Base-by-base conservation (phyloP, 345 rosid genomes). In the Pistacia atlantica region DNA sequence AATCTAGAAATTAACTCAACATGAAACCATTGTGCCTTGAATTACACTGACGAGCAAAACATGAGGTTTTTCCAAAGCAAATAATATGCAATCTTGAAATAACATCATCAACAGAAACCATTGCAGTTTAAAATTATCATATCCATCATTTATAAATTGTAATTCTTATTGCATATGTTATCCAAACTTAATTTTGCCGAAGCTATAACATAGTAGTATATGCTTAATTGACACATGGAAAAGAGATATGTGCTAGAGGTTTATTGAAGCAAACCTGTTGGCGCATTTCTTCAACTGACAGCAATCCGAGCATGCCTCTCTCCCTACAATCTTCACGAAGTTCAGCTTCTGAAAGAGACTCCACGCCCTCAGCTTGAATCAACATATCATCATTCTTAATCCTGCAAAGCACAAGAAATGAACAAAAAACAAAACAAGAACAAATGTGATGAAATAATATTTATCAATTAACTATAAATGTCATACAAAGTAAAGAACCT, bases 321-420 rank as follows among this genome's bases (percentile, higher is more conserved):
- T 90, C 94, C 77, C 90, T 88, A 83, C 94, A 90, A 87, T 87
- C 94, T 86, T 90, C 90, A 9, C 90, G 90, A 71, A 90, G 92
- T 79, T 90, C 94, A 72, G 82, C 88, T 82, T 88, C 94, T 46
- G 94, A 81, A 60, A 90, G 90, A 74, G 94, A 87, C 79, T 90
- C 92, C 56, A 90, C 84, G 0, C 94, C 94, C 81, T 90, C 94
- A 0, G 91, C 86, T 84, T 88, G 86, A 76, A 90, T 89, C 74
- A 90, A 67, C 71, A 74, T 89, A 83, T 90, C 94, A 80, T 90
- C 94, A 79, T 87, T 86, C 80, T 90, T 90, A 76, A 90, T 90
- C 78, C 94, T 90, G 71, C n/a, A 49, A 10, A 14, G 48, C 62
- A 66, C 5, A 48, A 28, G 7, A 56, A 17, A 55, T 20, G 8